Evolutionary conservation across 192 early-diverging fungal species (phyloP), one percentile per base, ranked within the genome.

Genomic region (Coemansia sp.): DNA sequence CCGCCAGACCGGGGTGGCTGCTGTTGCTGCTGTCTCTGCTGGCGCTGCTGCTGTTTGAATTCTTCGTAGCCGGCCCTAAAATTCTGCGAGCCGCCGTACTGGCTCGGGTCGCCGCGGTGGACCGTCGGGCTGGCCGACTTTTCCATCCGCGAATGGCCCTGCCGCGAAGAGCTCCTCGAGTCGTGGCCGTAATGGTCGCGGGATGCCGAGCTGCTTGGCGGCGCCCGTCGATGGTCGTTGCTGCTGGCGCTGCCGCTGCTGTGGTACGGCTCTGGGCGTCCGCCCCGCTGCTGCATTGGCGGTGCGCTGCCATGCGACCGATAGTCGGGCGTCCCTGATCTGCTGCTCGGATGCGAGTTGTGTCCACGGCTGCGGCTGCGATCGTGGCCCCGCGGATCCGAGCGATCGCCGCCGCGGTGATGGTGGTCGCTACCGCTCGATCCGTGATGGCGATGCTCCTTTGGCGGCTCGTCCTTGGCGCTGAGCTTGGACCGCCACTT

Each of bases 1-100:
- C 55, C 48, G 53, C 64, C 53, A 42, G 59, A 65, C 34, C 63
- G 55, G 44, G 42, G n/a, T 12, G 52, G 50, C 34, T 50, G 60
- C 35, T 55, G 56, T 19, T 52, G 58, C 14, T 53, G 66, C 55
- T 58, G 44, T 41, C 62, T 58, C 30, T 60, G 58, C 50, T 62
- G 55, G 19, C 41, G 48, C 41, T 64, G 63, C 21, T 65, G 67
- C 50, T 62, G 67, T 38, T 42, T 61, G 26, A 53, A 75, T 46
- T 75, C 71, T 22, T 75, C 71, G 19, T 75, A 75, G 15, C 71
- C 71, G 2, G 64, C 55, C 35, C 71, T 60, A 38, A 63, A 75
- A 15, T 55, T 60, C 44, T 67, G 64, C 22, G 60, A 21, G 3
- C 50, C 58, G n/a, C 29, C 51, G 9, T 27, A 7, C 23, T 50